phyloP scores from a whole-genome alignment of 148 eudicot genomes.

The Vaccinium darrowii region DNA sequence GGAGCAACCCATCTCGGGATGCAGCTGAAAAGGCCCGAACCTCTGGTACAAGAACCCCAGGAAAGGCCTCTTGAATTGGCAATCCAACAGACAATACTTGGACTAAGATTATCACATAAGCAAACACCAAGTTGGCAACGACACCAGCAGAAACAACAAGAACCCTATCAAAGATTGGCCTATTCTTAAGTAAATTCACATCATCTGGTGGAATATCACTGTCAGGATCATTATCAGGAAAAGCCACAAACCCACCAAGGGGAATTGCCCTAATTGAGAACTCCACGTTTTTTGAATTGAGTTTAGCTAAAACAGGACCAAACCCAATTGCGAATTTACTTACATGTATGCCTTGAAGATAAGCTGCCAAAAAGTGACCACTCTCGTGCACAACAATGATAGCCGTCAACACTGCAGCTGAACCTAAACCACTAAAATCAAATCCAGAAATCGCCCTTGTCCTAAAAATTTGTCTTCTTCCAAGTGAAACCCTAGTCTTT shows the following conservation, averaged over 20 bases:
- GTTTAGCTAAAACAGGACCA: slow-evolving; percentile 93
- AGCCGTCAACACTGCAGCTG: slow-evolving; percentile 75
- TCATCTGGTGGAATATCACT: slow-evolving; percentile 92
- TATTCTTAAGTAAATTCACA: slow-evolving; percentile 75
- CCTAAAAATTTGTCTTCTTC: slow-evolving; percentile 24
- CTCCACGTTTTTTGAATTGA: slow-evolving; percentile 91
- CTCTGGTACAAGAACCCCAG: slow-evolving; percentile 92
- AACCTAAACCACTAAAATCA: slow-evolving; percentile 61
- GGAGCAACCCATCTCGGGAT: slow-evolving; percentile 73
- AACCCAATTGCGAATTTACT: slow-evolving; percentile 99
- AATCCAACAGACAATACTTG: slow-evolving; percentile 85
- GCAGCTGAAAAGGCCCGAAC: slow-evolving; percentile 83
- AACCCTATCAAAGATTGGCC: slow-evolving; percentile 77
- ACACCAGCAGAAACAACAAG: slow-evolving; percentile 97
- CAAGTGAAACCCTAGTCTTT: slow-evolving; percentile 16
- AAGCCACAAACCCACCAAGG: slow-evolving; percentile 96
- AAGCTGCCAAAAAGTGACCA: slow-evolving; percentile 95
- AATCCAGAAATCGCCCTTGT: slow-evolving; percentile 57
- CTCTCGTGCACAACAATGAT: slow-evolving; percentile 92
- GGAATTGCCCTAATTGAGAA: slow-evolving; percentile 93
- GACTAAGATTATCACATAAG: slow-evolving; percentile 65
- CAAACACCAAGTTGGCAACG: slow-evolving; percentile 83
- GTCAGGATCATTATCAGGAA: slow-evolving; percentile 99
- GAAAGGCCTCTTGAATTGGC: slow-evolving; percentile 91
- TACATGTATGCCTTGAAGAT: slow-evolving; percentile 89